Conservation (phyloP, 441 rosid species). For the Theobroma grandiflorum region DNA sequence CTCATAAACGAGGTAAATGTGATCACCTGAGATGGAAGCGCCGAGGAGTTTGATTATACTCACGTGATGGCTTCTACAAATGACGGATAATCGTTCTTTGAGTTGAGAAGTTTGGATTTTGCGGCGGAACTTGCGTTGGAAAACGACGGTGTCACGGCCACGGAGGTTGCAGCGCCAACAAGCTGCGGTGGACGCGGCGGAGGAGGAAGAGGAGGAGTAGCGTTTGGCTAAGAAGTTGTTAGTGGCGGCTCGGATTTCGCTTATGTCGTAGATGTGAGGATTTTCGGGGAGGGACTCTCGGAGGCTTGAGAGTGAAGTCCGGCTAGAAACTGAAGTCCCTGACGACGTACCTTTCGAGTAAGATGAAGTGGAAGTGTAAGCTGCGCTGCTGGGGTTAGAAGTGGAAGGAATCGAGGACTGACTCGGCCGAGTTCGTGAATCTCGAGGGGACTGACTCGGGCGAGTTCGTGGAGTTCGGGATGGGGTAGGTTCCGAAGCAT, state of each 20-base stretch:
- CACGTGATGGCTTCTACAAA: slow-evolving; percentile 78
- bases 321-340: slow-evolving; percentile 41
- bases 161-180: slow-evolving; percentile 84
- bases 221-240: slow-evolving; percentile 82
- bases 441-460: slow-evolving; percentile 32
- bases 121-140: slow-evolving; percentile 76
- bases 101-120: slow-evolving; percentile 49
- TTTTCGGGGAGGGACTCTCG: slow-evolving; percentile 69
- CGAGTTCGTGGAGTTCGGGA: slow-evolving; percentile 35
- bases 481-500: slow-evolving; percentile 56
- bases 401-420: slow-evolving; percentile 15
- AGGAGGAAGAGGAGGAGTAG: slow-evolving; percentile 60
- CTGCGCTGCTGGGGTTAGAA: slow-evolving; percentile 26
- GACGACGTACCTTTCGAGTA: slow-evolving; percentile 46
- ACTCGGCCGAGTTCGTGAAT: slow-evolving; percentile 29
- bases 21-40: slow-evolving; percentile 67
- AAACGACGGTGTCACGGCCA: slow-evolving; percentile 62
- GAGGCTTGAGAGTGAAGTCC: slow-evolving; percentile 72
- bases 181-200: slow-evolving; percentile 47
- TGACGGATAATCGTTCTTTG: slow-evolving; percentile 53
- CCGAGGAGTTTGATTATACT: slow-evolving; percentile 76
- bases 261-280: slow-evolving; percentile 75
- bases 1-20: slow-evolving; percentile 75
- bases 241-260: slow-evolving; percentile 85
- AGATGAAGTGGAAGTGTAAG: slow-evolving; percentile 31